Percentiles rank a stretch among this genome's conserved stretches.
These are phyloP conservation scores for Yarrowia sp. DNA, from an alignment of 805 yeast genomes.

Conservation along the genomic window DNA sequence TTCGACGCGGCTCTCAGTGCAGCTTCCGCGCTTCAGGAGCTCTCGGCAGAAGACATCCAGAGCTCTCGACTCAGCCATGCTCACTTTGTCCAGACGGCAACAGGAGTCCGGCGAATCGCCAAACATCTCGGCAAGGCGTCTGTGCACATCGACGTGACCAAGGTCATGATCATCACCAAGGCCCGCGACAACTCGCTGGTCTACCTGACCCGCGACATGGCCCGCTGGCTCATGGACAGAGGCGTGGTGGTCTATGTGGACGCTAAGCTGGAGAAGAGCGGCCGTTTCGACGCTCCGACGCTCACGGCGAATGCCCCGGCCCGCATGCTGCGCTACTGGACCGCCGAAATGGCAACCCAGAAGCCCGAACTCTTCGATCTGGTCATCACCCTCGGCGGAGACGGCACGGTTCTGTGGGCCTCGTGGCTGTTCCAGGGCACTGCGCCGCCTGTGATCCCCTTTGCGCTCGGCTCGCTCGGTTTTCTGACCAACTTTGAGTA, in stretches of 20 bases:
- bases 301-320: conserved; percentile 30
- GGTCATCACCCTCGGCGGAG: conserved; percentile 88
- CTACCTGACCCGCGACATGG: conserved; percentile 71
- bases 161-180: conserved; percentile 82
- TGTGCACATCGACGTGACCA: conserved; percentile 61
- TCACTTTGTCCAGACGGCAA: conserved; percentile 34
- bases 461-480: conserved; percentile 86
- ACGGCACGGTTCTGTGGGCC: conserved; percentile 87
- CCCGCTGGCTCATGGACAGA: conserved; percentile 65
- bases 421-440: conserved; percentile 75
- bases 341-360: conserved; percentile 48
- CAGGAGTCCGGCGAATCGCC: conserved; percentile 37
- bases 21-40: conserved; percentile 25
- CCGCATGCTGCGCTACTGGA: conserved; percentile 62
- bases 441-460: conserved; percentile 88
- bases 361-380: conserved; percentile 59
- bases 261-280: conserved; percentile 56
- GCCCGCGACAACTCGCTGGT: conserved; percentile 80
- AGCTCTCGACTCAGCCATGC: conserved; percentile 26
- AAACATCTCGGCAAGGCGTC: conserved; percentile 35
- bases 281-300: conserved; percentile 54
- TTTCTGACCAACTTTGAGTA: conserved; percentile 83
- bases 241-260: conserved; percentile 67
- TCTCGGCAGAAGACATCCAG: conserved; percentile 24
- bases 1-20: conserved; percentile 25